Conservation (phyloP, 352 stramenopile genomes). For the Phytophthora podocarpi region DNA sequence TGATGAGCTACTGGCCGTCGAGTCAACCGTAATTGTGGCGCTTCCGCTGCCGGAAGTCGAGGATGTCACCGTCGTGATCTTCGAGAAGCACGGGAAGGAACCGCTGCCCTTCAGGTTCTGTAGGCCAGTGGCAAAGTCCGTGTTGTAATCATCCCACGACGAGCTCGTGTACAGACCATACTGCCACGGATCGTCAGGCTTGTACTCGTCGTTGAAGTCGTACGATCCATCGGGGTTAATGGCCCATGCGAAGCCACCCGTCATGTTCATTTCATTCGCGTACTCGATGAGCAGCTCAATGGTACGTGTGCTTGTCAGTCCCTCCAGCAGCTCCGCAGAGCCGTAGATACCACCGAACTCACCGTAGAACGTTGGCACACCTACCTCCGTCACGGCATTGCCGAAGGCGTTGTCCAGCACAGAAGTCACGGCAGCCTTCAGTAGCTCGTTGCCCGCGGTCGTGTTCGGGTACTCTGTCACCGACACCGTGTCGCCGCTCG, state of each 20-base stretch:
- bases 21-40: conserved; percentile 33
- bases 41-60: conserved; percentile 35
- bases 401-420: conserved; percentile 78
- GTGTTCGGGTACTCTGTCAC: conserved; percentile 74
- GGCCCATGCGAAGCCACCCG: conserved; percentile 78
- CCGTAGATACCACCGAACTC: conserved; percentile 88
- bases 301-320: conserved; percentile 71
- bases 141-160: conserved; percentile 71
- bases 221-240: conserved; percentile 81
- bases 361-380: conserved; percentile 73
- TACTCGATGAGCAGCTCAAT: conserved; percentile 82
- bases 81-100: conserved; percentile 73
- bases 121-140: conserved; percentile 69
- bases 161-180: conserved; percentile 78
- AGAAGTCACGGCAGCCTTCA: conserved; percentile 58
- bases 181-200: conserved; percentile 58
- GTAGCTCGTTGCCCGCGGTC: conserved; percentile 53
- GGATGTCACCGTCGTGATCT: conserved; percentile 35
- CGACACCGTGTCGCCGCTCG: conserved; percentile 37
- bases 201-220: conserved; percentile 79
- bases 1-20: conserved; percentile 21
- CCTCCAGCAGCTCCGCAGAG: conserved; percentile 45
- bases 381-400: conserved; percentile 47
- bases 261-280: conserved; percentile 67
- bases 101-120: conserved; percentile 73